Conservation (phyloP, 208 protist genomes). For the Acanthamoeba healyi region DNA sequence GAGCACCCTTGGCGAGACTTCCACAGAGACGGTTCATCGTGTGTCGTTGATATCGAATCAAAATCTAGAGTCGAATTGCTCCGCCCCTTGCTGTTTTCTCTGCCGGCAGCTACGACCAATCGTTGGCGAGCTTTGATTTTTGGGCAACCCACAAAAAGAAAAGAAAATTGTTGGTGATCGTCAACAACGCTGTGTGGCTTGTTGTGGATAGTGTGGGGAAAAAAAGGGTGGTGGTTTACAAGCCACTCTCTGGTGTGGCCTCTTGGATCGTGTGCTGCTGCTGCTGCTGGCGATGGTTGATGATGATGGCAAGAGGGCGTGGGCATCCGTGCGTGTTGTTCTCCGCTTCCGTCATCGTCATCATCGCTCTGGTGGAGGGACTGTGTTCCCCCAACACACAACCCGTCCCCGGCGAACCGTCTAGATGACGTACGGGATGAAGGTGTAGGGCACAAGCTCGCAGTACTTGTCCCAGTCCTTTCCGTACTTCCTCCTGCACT, state of each 20-base stretch:
- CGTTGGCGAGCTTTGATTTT: not conserved
- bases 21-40: conserved; percentile 61
- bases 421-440: conserved; percentile 96
- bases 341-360: too few species aligned
- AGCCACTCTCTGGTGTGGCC: too few species aligned
- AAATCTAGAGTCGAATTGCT: not conserved
- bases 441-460: conserved; percentile 94
- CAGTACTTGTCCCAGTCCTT: conserved; percentile 97
- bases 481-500: conserved; percentile 94
- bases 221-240: too few species aligned
- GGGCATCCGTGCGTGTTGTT: too few species aligned
- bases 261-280: too few species aligned
- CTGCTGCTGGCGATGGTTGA: too few species aligned
- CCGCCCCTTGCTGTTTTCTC: not conserved
- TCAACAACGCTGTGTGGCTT: too few species aligned
- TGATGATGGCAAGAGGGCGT: too few species aligned
- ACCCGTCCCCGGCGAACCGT: too few species aligned
- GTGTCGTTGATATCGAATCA: not conserved
- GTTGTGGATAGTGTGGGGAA: too few species aligned
- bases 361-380: too few species aligned
- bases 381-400: too few species aligned
- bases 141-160: not conserved
- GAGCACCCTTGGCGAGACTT: conserved; percentile 51
- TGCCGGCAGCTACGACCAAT: not conserved
- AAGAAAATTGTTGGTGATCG: not conserved